Evolutionary conservation across 2,329 filamentous ascomycete genomes (phyloP).

Genomic region (Coniella vitis): DNA sequence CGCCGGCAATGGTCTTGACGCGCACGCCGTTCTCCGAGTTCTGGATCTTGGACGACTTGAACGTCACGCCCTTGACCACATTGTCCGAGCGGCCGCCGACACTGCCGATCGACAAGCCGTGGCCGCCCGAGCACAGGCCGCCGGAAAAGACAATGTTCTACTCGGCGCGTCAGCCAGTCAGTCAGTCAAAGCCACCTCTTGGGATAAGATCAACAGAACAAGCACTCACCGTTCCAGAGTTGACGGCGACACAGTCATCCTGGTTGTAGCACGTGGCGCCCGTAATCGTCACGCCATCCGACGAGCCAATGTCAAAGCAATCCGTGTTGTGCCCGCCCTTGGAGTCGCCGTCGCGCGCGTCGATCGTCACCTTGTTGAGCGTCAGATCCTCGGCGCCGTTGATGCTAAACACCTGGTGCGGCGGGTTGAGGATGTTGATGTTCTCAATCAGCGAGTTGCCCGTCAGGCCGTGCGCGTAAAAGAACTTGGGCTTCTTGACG

Average conservation of each 20-base stretch:
- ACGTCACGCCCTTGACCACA: constrained; percentile 42
- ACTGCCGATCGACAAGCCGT: constrained; percentile 50
- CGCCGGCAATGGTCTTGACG: constrained; percentile 5
- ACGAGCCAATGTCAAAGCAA: constrained; percentile 42
- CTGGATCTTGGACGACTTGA: constrained; percentile 39
- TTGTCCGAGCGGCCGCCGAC: constrained; percentile 49
- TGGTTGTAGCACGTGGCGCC: constrained; percentile 49
- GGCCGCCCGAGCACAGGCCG: constrained; percentile 40
- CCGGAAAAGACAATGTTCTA: constrained; percentile 29
- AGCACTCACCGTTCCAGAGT: constrained; percentile 35
- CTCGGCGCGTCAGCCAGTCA: no score
- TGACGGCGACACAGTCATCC: constrained; percentile 53
- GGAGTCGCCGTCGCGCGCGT: constrained; percentile 44
- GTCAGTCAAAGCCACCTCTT: no score
- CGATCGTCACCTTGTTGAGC: constrained; percentile 45
- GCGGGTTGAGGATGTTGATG: constrained; percentile 44
- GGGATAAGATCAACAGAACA: no score
- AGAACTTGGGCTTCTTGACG: constrained; percentile 12
- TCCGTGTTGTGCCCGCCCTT: constrained; percentile 43
- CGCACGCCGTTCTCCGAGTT: constrained; percentile 43
- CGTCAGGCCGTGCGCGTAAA: constrained; percentile 27
- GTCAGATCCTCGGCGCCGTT: constrained; percentile 36
- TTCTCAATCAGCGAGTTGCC: constrained; percentile 19
- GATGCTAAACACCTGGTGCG: constrained; percentile 44
- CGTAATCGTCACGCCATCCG: constrained; percentile 41